phyloP scores from a whole-genome alignment of 257 asterid species.

The Nicotiana attenuata region DNA sequence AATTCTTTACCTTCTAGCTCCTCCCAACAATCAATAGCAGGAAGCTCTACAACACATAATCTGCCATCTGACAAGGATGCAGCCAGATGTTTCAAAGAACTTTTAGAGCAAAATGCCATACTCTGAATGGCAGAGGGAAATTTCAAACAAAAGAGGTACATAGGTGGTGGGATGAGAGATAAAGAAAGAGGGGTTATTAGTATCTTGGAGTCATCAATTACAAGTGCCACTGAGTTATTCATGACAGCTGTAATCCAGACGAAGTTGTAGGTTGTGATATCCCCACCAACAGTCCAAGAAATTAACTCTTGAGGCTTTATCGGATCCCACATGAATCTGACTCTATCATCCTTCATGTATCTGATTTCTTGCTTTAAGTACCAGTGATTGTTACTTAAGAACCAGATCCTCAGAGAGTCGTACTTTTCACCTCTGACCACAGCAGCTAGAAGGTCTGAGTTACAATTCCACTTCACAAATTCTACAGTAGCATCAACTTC shows the following conservation, averaged over 20 bases:
- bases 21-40: slow-evolving; percentile 78
- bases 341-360: slow-evolving; percentile 51
- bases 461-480: slow-evolving; percentile 77
- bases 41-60: slow-evolving; percentile 75
- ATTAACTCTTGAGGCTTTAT: slow-evolving; percentile 60
- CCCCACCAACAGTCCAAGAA: slow-evolving; percentile 74
- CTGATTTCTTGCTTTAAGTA: slow-evolving; percentile 85
- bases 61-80: slow-evolving; percentile 81
- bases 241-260: slow-evolving; percentile 81
- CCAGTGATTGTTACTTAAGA: slow-evolving; percentile 87
- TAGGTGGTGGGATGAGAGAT: slow-evolving; percentile 88
- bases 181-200: slow-evolving; percentile 71
- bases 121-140: slow-evolving; percentile 64
- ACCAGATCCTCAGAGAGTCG: slow-evolving; percentile 79
- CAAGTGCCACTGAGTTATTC: slow-evolving; percentile 76
- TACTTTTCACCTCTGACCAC: slow-evolving; percentile 58
- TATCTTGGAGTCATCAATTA: slow-evolving; percentile 70
- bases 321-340: slow-evolving; percentile 82
- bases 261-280: slow-evolving; percentile 49
- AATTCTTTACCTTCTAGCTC: slow-evolving; percentile 72
- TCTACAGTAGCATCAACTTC: slow-evolving; percentile 52
- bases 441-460: slow-evolving; percentile 85
- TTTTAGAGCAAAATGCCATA: slow-evolving; percentile 36
- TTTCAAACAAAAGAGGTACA: slow-evolving; percentile 60
- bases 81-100: slow-evolving; percentile 56